Evolutionary conservation across 495 filamentous ascomycete genomes (phyloP).

Genomic region (Chaetomium cochliodes): DNA sequence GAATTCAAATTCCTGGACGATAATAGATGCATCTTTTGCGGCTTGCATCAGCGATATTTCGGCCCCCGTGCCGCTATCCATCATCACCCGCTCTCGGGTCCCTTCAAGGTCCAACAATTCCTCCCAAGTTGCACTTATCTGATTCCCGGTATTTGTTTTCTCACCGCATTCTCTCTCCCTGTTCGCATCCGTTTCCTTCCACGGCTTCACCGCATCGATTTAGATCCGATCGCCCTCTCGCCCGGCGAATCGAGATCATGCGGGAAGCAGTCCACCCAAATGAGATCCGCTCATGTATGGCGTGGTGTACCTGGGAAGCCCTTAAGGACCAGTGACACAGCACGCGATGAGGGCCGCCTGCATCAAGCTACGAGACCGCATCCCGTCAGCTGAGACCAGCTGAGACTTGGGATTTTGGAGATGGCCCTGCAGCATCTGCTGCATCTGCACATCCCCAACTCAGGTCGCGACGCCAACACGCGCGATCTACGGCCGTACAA

Average conservation of each 20-base stretch:
- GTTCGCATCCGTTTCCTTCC: neutral
- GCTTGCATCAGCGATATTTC: no score
- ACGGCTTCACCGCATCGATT: neutral
- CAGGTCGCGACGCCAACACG: neutral
- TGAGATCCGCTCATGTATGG: neutral
- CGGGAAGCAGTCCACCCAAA: neutral
- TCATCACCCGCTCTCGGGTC: no score
- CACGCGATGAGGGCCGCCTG: neutral
- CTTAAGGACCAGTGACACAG: neutral
- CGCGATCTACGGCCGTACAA: constrained; percentile 34
- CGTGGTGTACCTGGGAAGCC: neutral
- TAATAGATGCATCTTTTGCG: no score
- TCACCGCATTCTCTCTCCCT: neutral
- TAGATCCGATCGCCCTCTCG: neutral
- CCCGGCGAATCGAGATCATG: neutral
- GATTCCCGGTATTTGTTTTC: neutral
- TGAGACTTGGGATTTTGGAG: neutral
- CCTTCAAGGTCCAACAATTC: neutral
- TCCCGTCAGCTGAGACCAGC: neutral
- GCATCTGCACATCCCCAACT: neutral
- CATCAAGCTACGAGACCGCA: neutral
- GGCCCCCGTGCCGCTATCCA: no score
- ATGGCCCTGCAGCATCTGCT: neutral
- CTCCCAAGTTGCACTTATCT: neutral
- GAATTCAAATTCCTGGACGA: no score